A percentile compares a stretch with the other conserved stretches of the same genome.
These are phyloP conservation scores for Diaporthe velutina DNA, from an alignment of 2,329 filamentous ascomycete species.

Conservation along the genomic window DNA sequence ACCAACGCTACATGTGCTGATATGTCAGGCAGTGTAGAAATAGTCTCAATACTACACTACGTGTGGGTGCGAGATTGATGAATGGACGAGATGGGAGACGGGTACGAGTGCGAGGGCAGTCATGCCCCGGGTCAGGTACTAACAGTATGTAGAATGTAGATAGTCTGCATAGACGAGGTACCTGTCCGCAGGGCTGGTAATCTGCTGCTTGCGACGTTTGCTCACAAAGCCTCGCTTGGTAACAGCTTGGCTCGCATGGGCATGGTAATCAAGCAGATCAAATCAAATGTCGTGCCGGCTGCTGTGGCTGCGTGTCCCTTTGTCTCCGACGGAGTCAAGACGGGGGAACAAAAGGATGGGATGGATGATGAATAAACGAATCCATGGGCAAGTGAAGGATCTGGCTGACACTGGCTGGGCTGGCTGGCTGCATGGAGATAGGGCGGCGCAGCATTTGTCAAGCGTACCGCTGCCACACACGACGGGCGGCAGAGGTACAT, in stretches of 20 bases:
- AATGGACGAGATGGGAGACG: not conserved
- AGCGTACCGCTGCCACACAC: slow-evolving; percentile 24
- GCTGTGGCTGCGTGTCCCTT: slow-evolving; percentile 22
- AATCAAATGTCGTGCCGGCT: not conserved
- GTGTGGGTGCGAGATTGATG: not conserved
- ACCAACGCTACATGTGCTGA: not conserved
- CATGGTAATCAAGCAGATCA: slow-evolving; percentile 12
- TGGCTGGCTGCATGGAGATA: slow-evolving; percentile 28
- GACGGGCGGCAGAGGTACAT: slow-evolving; percentile 34
- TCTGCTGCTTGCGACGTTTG: not conserved
- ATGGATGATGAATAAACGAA: slow-evolving; percentile 22
- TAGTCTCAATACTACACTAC: not conserved
- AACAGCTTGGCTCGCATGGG: slow-evolving; percentile 15
- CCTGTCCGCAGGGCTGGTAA: not conserved
- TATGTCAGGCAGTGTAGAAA: slow-evolving; percentile 4
- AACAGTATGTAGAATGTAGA: too few species aligned
- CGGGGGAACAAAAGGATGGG: slow-evolving; percentile 22
- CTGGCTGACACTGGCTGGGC: slow-evolving; percentile 16
- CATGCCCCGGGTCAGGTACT: not conserved
- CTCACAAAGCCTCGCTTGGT: slow-evolving; percentile 34
- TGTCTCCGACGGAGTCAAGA: slow-evolving; percentile 31
- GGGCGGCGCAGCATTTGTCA: slow-evolving; percentile 34
- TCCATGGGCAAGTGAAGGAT: slow-evolving; percentile 20
- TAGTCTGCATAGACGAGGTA: not conserved
- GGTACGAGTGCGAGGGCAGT: not conserved